Percentiles rank a stretch among this genome's conserved stretches.
These are phyloP conservation scores for Dalbergia oliveri DNA, from an alignment of 306 rosid species.

Conservation along the genomic window DNA sequence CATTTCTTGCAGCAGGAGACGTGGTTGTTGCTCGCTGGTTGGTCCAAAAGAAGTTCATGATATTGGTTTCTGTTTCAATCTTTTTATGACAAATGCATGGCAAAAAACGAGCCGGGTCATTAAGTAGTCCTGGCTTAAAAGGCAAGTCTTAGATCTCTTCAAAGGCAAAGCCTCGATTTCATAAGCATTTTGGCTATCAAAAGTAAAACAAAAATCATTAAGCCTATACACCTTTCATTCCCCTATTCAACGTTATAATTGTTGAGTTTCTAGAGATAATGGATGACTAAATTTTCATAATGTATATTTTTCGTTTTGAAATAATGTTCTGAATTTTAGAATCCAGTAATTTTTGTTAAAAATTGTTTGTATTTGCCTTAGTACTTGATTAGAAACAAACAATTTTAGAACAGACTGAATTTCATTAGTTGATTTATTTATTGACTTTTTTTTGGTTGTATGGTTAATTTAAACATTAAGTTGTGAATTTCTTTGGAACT, in stretches of 20 bases:
- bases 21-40: conserved; percentile 48
- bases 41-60: conserved; percentile 50
- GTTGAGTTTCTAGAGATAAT: background rate
- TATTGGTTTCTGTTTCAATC: conserved; percentile 2
- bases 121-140: conserved; percentile 46
- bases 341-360: background rate
- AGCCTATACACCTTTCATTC: conserved; percentile 55
- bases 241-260: conserved; percentile 58
- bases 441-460: too few species aligned
- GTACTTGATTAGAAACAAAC: background rate
- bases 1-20: conserved; percentile 38
- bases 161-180: conserved; percentile 55
- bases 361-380: background rate
- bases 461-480: too few species aligned
- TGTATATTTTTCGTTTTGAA: background rate
- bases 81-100: conserved; percentile 40
- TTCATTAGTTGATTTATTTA: too few species aligned
- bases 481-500: too few species aligned
- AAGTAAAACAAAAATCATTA: conserved; percentile 64
- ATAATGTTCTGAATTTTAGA: background rate
- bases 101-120: conserved; percentile 33
- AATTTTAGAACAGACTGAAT: too few species aligned
- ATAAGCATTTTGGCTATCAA: conserved; percentile 57
- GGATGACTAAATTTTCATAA: background rate
- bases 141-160: conserved; percentile 54